Evolutionary conservation across 305 asterid species (phyloP).

Genomic region (Nicotiana rustica): DNA sequence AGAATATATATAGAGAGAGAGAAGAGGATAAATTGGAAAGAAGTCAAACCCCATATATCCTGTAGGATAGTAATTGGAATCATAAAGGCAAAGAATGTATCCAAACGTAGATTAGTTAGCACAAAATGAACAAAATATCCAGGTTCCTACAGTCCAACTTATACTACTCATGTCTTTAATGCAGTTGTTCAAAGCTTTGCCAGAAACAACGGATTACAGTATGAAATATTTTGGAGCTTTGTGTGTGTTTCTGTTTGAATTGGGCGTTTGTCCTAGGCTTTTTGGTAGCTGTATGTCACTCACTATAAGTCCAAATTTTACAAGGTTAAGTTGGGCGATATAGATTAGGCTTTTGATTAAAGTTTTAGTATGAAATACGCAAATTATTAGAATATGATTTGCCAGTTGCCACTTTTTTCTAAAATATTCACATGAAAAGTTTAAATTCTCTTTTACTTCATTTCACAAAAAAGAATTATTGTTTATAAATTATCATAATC

Average conservation of each 20-base stretch:
- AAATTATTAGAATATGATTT: background rate
- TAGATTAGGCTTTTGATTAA: background rate
- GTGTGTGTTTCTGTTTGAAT: constrained; percentile 21
- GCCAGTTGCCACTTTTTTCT: background rate
- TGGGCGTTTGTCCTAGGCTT: background rate
- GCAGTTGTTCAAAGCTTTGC: constrained; percentile 14
- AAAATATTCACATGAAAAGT: background rate
- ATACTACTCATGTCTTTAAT: background rate
- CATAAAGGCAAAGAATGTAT: background rate
- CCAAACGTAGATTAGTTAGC: background rate
- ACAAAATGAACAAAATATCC: background rate
- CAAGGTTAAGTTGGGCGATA: background rate
- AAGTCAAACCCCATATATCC: constrained; percentile 17
- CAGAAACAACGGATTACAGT: constrained; percentile 27
- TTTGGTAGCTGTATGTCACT: background rate
- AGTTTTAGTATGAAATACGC: background rate
- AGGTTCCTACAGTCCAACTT: background rate
- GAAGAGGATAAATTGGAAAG: background rate
- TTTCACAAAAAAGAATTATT: too few species aligned
- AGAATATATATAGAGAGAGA: background rate
- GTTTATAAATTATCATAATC: background rate
- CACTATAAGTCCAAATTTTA: too few species aligned
- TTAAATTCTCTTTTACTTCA: background rate
- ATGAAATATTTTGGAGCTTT: constrained; percentile 13
- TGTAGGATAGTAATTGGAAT: background rate